phyloP scores from a whole-genome alignment of 2,329 filamentous ascomycete species.

The Fusarium fracticaudum region DNA sequence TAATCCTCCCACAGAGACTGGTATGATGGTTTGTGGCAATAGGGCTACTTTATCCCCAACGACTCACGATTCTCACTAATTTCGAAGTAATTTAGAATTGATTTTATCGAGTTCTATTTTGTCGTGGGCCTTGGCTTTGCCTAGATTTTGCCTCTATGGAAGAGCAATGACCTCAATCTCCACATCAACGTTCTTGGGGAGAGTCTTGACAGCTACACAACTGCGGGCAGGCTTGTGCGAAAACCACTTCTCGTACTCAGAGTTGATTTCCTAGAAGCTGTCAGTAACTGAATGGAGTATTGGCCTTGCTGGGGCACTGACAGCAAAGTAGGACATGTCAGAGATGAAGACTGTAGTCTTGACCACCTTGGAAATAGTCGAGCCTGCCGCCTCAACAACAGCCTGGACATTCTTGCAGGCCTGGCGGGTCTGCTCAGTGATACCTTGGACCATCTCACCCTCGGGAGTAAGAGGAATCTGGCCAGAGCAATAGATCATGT shows the following conservation, averaged over 20 bases:
- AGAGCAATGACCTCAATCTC: slow-evolving; percentile 92
- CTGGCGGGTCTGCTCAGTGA: slow-evolving; percentile 69
- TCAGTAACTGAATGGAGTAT: not conserved
- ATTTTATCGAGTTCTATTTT: not conserved
- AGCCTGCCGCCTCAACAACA: slow-evolving; percentile 84
- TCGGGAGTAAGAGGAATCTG: slow-evolving; percentile 75
- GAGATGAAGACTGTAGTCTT: slow-evolving; percentile 93
- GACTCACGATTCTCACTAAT: not conserved
- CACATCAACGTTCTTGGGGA: slow-evolving; percentile 86
- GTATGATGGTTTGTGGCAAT: not conserved
- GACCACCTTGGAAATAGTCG: slow-evolving; percentile 80
- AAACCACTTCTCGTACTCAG: slow-evolving; percentile 85
- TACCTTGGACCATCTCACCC: slow-evolving; percentile 67
- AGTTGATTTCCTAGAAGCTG: slow-evolving; percentile 75
- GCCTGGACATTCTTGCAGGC: slow-evolving; percentile 83
- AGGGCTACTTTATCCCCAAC: not conserved
- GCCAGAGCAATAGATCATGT: slow-evolving; percentile 73
- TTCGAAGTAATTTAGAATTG: not conserved
- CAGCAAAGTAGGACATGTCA: slow-evolving; percentile 88
- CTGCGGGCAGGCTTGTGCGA: slow-evolving; percentile 85
- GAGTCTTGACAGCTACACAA: slow-evolving; percentile 89
- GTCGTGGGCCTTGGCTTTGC: not conserved
- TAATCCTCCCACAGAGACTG: not conserved
- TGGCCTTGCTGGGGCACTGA: slow-evolving; percentile 44
- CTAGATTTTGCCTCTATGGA: slow-evolving; percentile 52